Percentiles rank a stretch among this genome's conserved stretches.
Conservation (phyloP, 1,284 basidiomycete species). For the Coriolopsis trogii region DNA sequence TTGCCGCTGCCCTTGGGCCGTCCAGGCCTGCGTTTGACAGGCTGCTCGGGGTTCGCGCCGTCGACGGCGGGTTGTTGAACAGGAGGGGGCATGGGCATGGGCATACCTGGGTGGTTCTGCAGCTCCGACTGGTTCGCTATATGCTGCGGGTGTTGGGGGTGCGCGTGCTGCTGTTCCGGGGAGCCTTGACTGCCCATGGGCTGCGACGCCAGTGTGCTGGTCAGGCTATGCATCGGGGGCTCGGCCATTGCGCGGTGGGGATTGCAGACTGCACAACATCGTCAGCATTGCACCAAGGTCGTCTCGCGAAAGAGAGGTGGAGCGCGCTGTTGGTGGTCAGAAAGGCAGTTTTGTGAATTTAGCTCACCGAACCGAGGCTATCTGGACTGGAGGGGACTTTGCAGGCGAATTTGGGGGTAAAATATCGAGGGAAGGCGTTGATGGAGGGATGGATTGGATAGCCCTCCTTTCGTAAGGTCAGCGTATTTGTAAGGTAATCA, state of each 20-base stretch:
- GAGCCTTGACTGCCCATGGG: slow-evolving; percentile 16
- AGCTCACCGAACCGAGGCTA: slow-evolving; percentile 23
- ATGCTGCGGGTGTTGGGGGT: slow-evolving; percentile 22
- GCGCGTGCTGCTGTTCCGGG: slow-evolving; percentile 15
- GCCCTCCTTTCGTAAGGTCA: slow-evolving; percentile 7
- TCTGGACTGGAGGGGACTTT: slow-evolving; percentile 12
- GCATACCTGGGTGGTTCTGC: slow-evolving; percentile 17
- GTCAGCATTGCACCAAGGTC: too few relatives aligned
- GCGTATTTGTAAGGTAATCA: slow-evolving; percentile 21
- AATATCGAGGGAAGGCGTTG: slow-evolving; percentile 24
- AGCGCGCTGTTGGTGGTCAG: neutral
- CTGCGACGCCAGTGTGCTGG: slow-evolving; percentile 29
- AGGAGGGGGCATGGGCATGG: slow-evolving; percentile 18
- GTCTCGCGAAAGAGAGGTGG: neutral
- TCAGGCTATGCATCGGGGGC: slow-evolving; percentile 26
- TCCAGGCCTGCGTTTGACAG: slow-evolving; percentile 42
- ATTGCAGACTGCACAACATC: neutral
- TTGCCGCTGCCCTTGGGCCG: slow-evolving; percentile 59
- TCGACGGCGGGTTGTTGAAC: slow-evolving; percentile 19
- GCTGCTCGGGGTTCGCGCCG: slow-evolving; percentile 27
- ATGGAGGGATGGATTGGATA: slow-evolving; percentile 21
- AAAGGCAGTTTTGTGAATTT: too few relatives aligned
- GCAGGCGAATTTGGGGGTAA: slow-evolving; percentile 23
- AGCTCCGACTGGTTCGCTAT: slow-evolving; percentile 16
- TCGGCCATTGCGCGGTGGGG: slow-evolving; percentile 25